phyloP scores from a whole-genome alignment of 805 yeast species.

The Metschnikowia kunwiensis region DNA sequence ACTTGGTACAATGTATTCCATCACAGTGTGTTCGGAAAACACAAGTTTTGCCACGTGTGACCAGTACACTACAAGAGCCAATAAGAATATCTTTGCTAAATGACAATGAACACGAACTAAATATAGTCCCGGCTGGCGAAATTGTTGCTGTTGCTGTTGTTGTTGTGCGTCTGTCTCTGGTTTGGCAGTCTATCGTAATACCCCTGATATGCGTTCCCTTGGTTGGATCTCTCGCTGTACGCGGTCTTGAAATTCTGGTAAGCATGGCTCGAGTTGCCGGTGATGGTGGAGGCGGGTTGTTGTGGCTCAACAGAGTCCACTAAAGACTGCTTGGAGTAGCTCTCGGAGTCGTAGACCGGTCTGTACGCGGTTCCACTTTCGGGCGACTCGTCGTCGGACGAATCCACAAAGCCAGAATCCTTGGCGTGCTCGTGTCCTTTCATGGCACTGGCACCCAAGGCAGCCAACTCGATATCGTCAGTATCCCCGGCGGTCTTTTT shows the following conservation, averaged over 20 bases:
- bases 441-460: conserved; percentile 68
- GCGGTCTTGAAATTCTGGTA: conserved; percentile 23
- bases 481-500: conserved; percentile 25
- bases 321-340: conserved; percentile 13
- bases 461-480: conserved; percentile 63
- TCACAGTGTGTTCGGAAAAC: conserved; percentile 49
- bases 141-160: conserved; percentile 1
- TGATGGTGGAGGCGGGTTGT: conserved; percentile 43
- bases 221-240: conserved; percentile 11
- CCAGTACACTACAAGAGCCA: too few species aligned
- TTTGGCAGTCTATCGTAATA: conserved; percentile 10
- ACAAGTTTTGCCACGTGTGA: conserved; percentile 31
- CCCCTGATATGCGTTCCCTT: conserved; percentile 11
- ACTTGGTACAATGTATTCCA: conserved; percentile 54
- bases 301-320: conserved; percentile 33
- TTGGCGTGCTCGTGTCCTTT: conserved; percentile 51
- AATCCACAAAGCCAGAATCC: conserved; percentile 26
- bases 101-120: conserved; percentile 4
- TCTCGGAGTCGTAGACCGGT: conserved; percentile 14
- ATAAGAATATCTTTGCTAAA: too few species aligned
- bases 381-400: conserved; percentile 29
- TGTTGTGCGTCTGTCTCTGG: not conserved
- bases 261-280: conserved; percentile 37
- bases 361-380: conserved; percentile 8
- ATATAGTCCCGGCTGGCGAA: conserved; percentile 9